phyloP scores from a whole-genome alignment of 768 basidiomycete species.

The Pisolithus tinctorius region DNA sequence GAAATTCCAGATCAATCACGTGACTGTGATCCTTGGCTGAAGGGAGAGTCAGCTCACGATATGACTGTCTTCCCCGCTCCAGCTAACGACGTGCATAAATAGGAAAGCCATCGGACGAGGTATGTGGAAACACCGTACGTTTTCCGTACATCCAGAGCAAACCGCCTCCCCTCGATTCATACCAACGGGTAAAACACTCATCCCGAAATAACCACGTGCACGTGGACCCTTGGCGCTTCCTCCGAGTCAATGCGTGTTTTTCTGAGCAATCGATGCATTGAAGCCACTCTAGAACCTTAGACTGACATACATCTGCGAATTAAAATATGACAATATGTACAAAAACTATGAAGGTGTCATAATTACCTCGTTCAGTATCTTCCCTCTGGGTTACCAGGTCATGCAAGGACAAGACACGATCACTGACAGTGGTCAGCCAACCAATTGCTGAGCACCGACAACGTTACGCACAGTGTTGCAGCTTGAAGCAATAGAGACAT shows the following conservation, averaged over 20 bases:
- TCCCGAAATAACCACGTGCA: neutral
- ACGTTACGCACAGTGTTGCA: neutral
- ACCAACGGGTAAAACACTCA: neutral
- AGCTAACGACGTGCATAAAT: slow-evolving; percentile 1
- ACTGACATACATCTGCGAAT: neutral
- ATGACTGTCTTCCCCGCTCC: slow-evolving; percentile 16
- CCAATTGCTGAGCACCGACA: neutral
- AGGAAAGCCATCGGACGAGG: neutral
- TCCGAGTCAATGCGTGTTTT: neutral
- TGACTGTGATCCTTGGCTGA: no score
- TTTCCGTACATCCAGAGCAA: slow-evolving; percentile 15
- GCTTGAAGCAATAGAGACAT: no score
- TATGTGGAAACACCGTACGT: slow-evolving; percentile 2
- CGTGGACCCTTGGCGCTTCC: neutral
- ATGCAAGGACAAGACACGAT: no score
- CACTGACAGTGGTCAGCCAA: neutral
- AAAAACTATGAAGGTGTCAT: no score
- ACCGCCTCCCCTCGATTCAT: neutral
- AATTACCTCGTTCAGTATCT: neutral
- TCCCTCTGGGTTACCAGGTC: neutral
- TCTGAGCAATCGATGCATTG: neutral
- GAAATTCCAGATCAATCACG: neutral
- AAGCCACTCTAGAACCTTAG: neutral
- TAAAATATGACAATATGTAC: neutral
- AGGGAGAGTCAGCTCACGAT: slow-evolving; percentile 2